phyloP scores from a whole-genome alignment of 2,329 filamentous ascomycete genomes.

The Fusarium virguliforme region DNA sequence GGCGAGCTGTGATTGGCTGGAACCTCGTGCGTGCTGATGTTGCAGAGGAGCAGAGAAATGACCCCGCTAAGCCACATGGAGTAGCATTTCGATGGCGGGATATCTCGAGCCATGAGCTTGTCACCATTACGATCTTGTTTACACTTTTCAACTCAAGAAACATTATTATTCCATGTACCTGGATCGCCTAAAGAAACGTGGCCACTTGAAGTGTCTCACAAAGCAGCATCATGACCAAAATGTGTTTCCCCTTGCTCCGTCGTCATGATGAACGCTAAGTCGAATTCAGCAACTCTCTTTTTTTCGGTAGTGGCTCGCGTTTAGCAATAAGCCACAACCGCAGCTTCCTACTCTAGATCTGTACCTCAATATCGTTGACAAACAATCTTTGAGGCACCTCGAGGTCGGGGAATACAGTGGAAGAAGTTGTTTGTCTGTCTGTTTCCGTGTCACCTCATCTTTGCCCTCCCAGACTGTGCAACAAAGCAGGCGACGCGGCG shows the following conservation, averaged over 20 bases:
- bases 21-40: background rate
- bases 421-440: background rate
- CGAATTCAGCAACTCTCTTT: background rate
- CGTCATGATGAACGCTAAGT: background rate
- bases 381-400: background rate
- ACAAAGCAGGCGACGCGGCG: background rate
- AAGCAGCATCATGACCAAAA: background rate
- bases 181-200: background rate
- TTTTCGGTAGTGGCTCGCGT: background rate
- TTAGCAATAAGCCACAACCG: slow-evolving; percentile 5
- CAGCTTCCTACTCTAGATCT: background rate
- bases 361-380: slow-evolving; percentile 9
- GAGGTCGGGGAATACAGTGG: background rate
- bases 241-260: background rate
- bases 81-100: slow-evolving; percentile 13
- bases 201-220: background rate
- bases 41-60: background rate
- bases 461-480: background rate
- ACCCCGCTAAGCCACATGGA: slow-evolving; percentile 16
- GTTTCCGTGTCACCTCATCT: background rate
- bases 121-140: background rate
- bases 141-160: background rate
- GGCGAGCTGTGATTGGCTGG: slow-evolving; percentile 42
- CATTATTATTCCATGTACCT: background rate
- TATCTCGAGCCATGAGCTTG: slow-evolving; percentile 2